phyloP scores from a whole-genome alignment of 2,329 filamentous ascomycete genomes.

The Aureobasidium sp. region DNA sequence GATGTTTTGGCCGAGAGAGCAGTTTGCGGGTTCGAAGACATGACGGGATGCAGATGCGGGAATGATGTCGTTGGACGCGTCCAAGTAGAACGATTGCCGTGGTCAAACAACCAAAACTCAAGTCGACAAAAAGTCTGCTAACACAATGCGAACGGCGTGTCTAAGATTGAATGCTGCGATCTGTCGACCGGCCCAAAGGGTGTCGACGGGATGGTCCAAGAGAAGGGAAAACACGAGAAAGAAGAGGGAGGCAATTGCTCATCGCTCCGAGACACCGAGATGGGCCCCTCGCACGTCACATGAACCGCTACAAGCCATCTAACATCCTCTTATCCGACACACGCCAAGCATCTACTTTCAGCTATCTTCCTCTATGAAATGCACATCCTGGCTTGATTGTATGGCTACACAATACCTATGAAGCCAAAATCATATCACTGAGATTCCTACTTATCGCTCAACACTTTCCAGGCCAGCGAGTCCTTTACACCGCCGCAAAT shows the following conservation, averaged over 20 bases:
- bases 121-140: not conserved
- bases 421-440: not conserved
- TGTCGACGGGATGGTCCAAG: constrained; percentile 16
- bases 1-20: constrained; percentile 26
- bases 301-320: not conserved
- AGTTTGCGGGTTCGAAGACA: constrained; percentile 40
- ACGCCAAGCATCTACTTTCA: not conserved
- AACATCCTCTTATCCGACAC: not conserved
- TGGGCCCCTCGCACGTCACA: not conserved
- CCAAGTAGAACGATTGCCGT: not conserved
- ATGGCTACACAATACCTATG: not conserved
- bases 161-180: not conserved
- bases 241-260: constrained; percentile 13
- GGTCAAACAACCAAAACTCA: constrained; percentile 10
- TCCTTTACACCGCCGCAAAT: not conserved
- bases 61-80: constrained; percentile 16
- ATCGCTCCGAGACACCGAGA: constrained; percentile 10
- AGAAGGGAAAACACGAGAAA: constrained; percentile 9
- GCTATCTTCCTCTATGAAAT: not conserved
- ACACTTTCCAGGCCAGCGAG: not conserved
- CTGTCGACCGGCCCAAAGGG: constrained; percentile 17
- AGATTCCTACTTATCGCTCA: too few relatives aligned
- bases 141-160: not conserved
- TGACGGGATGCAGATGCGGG: constrained; percentile 20
- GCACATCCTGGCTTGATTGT: not conserved